Percentiles rank a stretch among this genome's conserved stretches.
These are phyloP conservation scores for Claviceps digitariae DNA, from an alignment of 2,329 filamentous ascomycete species.

Conservation along the genomic window DNA sequence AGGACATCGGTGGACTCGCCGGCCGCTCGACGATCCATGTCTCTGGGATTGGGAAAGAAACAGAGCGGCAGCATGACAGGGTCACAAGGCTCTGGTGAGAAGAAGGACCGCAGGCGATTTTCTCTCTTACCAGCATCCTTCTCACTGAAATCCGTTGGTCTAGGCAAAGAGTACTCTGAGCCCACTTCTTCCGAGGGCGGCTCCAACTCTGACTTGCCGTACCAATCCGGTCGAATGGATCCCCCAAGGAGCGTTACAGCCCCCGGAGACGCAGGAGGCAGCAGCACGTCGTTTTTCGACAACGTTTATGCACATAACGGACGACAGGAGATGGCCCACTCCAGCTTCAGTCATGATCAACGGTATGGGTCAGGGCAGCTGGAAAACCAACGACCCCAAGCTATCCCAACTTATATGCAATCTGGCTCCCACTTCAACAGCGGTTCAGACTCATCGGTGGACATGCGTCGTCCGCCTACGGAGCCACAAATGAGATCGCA, in stretches of 20 bases:
- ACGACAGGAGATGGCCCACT: constrained; percentile 19
- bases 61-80: constrained; percentile 51
- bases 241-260: constrained; percentile 20
- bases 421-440: constrained; percentile 31
- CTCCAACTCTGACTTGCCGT: constrained; percentile 39
- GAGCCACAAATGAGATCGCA: constrained; percentile 28
- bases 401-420: constrained; percentile 34
- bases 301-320: constrained; percentile 23
- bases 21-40: constrained; percentile 54
- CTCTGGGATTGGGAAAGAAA: constrained; percentile 56
- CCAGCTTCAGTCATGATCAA: constrained; percentile 27
- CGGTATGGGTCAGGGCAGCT: constrained; percentile 27
- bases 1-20: constrained; percentile 59
- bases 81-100: constrained; percentile 43
- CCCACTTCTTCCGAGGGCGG: constrained; percentile 28
- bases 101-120: constrained; percentile 49
- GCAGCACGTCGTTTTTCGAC: constrained; percentile 26
- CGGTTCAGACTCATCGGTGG: constrained; percentile 41
- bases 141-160: constrained; percentile 50
- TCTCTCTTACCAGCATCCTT: constrained; percentile 55
- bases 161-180: constrained; percentile 36
- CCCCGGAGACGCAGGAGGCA: constrained; percentile 21
- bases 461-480: constrained; percentile 29
- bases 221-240: constrained; percentile 29
- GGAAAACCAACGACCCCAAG: constrained; percentile 26